Evolutionary conservation across 2,329 filamentous ascomycete species (phyloP).

Genomic region (Karstenula rhodostoma): DNA sequence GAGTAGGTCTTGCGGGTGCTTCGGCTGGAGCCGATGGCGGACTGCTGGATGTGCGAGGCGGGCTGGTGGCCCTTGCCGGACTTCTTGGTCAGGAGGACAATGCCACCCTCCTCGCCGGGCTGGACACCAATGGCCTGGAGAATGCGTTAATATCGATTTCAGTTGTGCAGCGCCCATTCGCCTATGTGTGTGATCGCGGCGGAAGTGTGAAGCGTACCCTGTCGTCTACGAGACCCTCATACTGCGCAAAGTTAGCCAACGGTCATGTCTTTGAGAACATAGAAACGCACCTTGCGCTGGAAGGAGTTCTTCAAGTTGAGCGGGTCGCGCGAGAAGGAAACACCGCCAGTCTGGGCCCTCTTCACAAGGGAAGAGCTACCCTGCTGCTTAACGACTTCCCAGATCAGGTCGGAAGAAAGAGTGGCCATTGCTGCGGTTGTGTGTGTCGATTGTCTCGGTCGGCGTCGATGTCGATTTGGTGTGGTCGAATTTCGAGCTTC

Average conservation of each 20-base stretch:
- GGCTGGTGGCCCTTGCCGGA: constrained; percentile 75
- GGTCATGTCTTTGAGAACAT: constrained; percentile 9
- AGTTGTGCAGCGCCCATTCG: constrained; percentile 11
- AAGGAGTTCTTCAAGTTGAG: constrained; percentile 93
- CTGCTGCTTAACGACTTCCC: constrained; percentile 88
- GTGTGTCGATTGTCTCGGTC: constrained; percentile 31
- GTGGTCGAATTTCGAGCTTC: constrained; percentile 34
- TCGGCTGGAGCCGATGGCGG: constrained; percentile 75
- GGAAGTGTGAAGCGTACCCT: constrained; percentile 69
- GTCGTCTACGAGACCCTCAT: constrained; percentile 91
- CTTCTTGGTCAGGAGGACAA: constrained; percentile 88
- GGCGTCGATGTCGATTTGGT: constrained; percentile 22
- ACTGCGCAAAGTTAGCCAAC: constrained; percentile 59
- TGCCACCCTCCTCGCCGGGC: constrained; percentile 77
- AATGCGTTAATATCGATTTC: constrained; percentile 5
- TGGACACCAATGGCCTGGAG: constrained; percentile 81
- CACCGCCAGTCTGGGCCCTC: constrained; percentile 79
- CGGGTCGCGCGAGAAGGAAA: constrained; percentile 92
- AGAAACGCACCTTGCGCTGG: constrained; percentile 77
- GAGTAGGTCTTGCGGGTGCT: constrained; percentile 88
- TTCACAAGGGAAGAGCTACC: constrained; percentile 92
- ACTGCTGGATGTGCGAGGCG: constrained; percentile 68
- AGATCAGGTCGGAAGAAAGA: constrained; percentile 90
- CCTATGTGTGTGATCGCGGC: constrained; percentile 9
- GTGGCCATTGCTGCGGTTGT: constrained; percentile 59